Evolutionary conservation across 768 basidiomycete genomes (phyloP).

Genomic region (Leccinellum luteum): DNA sequence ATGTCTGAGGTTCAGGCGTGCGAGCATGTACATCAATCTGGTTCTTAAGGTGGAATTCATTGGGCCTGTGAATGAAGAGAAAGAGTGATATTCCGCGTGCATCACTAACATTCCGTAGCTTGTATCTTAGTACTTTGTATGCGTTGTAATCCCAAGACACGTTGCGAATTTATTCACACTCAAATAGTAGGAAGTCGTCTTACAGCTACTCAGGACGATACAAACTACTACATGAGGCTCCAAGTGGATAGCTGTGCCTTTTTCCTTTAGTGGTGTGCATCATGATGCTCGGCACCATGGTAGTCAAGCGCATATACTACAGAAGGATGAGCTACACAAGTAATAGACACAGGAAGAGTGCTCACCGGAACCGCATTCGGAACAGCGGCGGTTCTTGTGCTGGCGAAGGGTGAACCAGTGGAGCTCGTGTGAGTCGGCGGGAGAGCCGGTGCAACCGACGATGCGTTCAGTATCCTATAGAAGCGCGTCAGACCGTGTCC

Average conservation of each 20-base stretch:
- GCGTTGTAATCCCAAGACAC: background rate
- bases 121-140: background rate
- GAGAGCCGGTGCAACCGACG: conserved; percentile 92
- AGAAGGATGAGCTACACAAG: conserved; percentile 5
- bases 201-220: conserved; percentile 6
- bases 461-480: conserved; percentile 74
- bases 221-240: conserved; percentile 16
- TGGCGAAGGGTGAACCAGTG: conserved; percentile 75
- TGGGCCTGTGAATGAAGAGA: background rate
- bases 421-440: conserved; percentile 93
- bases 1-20: background rate
- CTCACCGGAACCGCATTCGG: conserved; percentile 91
- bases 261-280: conserved; percentile 41
- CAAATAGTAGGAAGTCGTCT: background rate
- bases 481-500: background rate
- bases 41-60: no score
- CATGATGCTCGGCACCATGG: conserved; percentile 55
- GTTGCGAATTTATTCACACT: background rate
- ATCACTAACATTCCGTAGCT: background rate
- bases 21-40: background rate
- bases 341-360: conserved; percentile 7
- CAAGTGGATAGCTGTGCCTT: conserved; percentile 4
- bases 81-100: background rate
- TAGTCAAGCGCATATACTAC: conserved; percentile 75
- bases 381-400: conserved; percentile 75